A percentile compares a stretch with the other conserved stretches of the same genome.
phyloP scores from a whole-genome alignment of 2,329 filamentous ascomycete species.

The Xylariaceae sp. region DNA sequence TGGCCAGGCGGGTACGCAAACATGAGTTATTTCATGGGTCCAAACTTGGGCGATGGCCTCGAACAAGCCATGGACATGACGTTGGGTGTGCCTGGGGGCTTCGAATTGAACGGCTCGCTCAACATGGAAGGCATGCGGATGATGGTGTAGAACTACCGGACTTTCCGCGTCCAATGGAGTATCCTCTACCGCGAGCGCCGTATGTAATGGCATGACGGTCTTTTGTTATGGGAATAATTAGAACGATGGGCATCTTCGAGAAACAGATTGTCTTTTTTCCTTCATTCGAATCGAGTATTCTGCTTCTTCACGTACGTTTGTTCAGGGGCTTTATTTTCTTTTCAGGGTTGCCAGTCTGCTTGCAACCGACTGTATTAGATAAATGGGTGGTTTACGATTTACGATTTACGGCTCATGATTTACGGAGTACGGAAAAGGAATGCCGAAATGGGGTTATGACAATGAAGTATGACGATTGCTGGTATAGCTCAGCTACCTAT shows the following conservation, averaged over 20 bases:
- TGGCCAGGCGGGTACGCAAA: constrained; percentile 31
- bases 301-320: no score
- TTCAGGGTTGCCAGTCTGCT: neutral
- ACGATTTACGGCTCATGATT: no score
- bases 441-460: no score
- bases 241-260: no score
- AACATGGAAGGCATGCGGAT: constrained; percentile 27
- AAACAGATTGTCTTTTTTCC: no score
- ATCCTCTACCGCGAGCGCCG: neutral
- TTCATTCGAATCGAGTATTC: no score
- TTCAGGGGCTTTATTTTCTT: neutral
- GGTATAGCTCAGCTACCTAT: no score
- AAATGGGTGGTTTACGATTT: neutral
- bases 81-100: constrained; percentile 34
- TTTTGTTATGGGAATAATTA: no score
- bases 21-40: constrained; percentile 30
- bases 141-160: constrained; percentile 26
- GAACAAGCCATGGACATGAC: constrained; percentile 42
- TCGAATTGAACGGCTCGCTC: constrained; percentile 23
- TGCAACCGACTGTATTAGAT: no score
- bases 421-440: no score
- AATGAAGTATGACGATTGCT: no score
- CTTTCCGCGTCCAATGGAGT: constrained; percentile 19
- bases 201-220: no score
- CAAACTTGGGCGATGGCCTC: constrained; percentile 36